Base-by-base conservation (phyloP, 2,329 filamentous ascomycete genomes). In the Xylariaceae sp. region DNA sequence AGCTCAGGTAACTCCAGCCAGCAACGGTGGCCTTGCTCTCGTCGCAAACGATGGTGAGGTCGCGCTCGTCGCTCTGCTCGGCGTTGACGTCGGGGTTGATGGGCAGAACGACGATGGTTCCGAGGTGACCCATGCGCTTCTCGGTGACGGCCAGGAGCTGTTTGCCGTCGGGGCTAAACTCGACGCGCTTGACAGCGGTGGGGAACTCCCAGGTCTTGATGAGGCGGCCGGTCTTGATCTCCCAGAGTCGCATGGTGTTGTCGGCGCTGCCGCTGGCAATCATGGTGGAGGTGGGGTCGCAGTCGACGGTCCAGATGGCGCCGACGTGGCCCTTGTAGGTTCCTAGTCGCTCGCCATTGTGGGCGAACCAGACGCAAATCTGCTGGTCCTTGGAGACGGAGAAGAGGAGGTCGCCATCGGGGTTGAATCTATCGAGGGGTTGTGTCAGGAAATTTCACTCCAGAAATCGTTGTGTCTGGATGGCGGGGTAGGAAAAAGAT, bases 191-290 rank as follows among this genome's bases (percentile, higher is more conserved):
- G 70, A 98, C 89, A 55, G 91, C 90, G 36, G 93, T 97, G 49
- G 87, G 84, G 73, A 96, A 96, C 59, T 98, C 91, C 93, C 93
- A 98, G 46, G 86, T 88, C 83, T 97, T 96, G 64, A 98, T 80
- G 67, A 88, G 85, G 67, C 88, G 88, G 66, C 93, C 93, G 14
- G 86, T 87, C 79, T 90, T 87, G 67, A 96, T 80, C 67, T 98
- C 90, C 93, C 93, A 98, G 63, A 98, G 79, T 64, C 91, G 84
- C 71, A 98, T 92, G 36, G 92, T 96, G 79, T 97, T 97, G 76
- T 98, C 93, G 70, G 93, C 93, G 60, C 91, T 93, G 62, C 93
- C 93, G 51, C 88, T 94, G 64, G 92, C 93, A 65, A 97, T 85
- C 65, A 98, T 82, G 62, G 87, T 88, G 55, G 86, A 88, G 62